These are phyloP conservation scores for Mytilinidion resinicola DNA, from an alignment of 495 filamentous ascomycete genomes.

Conservation along the genomic window DNA sequence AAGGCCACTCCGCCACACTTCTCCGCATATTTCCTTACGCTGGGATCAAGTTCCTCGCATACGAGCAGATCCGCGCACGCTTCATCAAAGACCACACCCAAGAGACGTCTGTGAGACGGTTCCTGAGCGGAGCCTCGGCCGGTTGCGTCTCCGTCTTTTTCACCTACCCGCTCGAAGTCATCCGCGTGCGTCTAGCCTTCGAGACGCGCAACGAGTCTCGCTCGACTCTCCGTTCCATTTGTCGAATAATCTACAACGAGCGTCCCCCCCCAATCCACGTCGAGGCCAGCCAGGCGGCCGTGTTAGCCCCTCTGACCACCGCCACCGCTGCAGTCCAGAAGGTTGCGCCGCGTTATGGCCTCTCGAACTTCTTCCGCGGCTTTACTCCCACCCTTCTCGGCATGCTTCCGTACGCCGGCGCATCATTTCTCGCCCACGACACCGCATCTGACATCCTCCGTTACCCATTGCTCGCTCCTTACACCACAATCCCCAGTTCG, in stretches of 20 bases:
- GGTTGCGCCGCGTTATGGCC: constrained; percentile 54
- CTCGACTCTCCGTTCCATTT: constrained; percentile 63
- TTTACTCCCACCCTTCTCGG: constrained; percentile 84
- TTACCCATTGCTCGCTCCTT: constrained; percentile 52
- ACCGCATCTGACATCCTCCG: constrained; percentile 76
- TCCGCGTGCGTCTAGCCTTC: constrained; percentile 87
- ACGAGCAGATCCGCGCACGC: constrained; percentile 81
- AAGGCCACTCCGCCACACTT: constrained; percentile 89
- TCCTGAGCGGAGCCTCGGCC: constrained; percentile 72
- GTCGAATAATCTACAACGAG: constrained; percentile 79
- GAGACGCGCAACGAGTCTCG: constrained; percentile 69
- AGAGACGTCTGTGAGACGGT: constrained; percentile 72
- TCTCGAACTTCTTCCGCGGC: constrained; percentile 90
- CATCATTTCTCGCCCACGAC: constrained; percentile 97
- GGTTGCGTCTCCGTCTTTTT: constrained; percentile 88
- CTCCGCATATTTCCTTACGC: constrained; percentile 96
- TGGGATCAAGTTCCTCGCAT: constrained; percentile 94
- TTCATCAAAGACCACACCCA: constrained; percentile 63
- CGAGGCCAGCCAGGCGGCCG: constrained; percentile 5
- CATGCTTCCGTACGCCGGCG: constrained; percentile 94
- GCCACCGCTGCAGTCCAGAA: constrained; percentile 39
- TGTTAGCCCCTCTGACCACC: constrained; percentile 18
- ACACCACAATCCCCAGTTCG: constrained; percentile 56
- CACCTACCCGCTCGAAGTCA: constrained; percentile 90
- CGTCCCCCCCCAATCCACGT: constrained; percentile 36